Percentiles rank a stretch among this genome's conserved stretches.
Conservation (phyloP, 495 filamentous ascomycete genomes). For the Articulospora tetracladia region DNA sequence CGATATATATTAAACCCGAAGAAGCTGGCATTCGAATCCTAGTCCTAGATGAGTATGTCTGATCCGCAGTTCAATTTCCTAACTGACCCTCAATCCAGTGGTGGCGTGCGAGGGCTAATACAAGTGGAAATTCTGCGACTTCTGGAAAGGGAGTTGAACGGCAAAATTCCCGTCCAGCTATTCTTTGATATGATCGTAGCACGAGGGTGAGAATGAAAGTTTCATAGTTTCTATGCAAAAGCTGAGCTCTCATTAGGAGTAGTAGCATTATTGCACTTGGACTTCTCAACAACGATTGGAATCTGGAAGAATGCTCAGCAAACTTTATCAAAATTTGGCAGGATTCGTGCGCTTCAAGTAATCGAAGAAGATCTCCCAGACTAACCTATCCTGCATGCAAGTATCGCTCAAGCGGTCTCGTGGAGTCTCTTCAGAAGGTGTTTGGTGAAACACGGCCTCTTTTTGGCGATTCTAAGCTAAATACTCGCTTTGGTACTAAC, state of each 20-base stretch:
- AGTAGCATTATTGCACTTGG: slow-evolving; percentile 46
- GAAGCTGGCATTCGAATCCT: slow-evolving; percentile 33
- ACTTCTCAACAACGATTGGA: slow-evolving; percentile 35
- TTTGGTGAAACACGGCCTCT: neutral
- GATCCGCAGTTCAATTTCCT: neutral
- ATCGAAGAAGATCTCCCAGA: neutral
- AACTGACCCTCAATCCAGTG: slow-evolving; percentile 23
- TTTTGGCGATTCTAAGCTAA: neutral
- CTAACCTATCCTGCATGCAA: neutral
- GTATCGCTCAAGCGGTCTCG: neutral
- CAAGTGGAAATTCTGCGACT: slow-evolving; percentile 35
- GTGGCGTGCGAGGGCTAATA: slow-evolving; percentile 40
- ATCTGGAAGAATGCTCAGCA: slow-evolving; percentile 32
- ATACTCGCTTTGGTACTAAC: neutral
- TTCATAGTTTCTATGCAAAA: neutral
- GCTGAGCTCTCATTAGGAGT: slow-evolving; percentile 24
- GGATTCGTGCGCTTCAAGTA: neutral
- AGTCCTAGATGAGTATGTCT: slow-evolving; percentile 36
- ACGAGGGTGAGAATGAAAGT: slow-evolving; percentile 31
- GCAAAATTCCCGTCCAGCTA: slow-evolving; percentile 28
- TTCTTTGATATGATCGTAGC: slow-evolving; percentile 47
- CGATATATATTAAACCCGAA: slow-evolving; percentile 31
- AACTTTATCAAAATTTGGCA: slow-evolving; percentile 25
- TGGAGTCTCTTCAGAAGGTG: neutral
- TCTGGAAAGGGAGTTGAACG: slow-evolving; percentile 28